Percentiles rank a stretch among this genome's conserved stretches.
These are phyloP conservation scores for Diplodia seriata DNA, from an alignment of 2,329 filamentous ascomycete genomes.

Conservation along the genomic window DNA sequence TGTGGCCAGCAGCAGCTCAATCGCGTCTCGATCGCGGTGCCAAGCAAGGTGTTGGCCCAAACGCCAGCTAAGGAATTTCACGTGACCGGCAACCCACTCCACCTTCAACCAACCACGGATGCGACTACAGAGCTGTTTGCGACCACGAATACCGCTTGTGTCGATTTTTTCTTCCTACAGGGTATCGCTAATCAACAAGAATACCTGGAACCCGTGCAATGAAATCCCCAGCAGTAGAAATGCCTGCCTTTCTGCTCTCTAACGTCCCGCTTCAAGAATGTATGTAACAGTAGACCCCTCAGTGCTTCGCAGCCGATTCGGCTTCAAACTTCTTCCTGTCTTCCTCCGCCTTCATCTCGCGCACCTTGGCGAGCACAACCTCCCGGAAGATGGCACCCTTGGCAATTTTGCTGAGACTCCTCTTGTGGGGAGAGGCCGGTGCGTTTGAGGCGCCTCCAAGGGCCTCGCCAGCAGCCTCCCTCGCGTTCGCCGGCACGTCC, in stretches of 20 bases:
- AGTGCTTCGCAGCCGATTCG: slow-evolving; percentile 53
- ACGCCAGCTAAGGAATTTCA: slow-evolving; percentile 3
- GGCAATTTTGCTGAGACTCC: slow-evolving; percentile 64
- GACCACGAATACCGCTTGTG: slow-evolving; percentile 20
- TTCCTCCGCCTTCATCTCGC: slow-evolving; percentile 88
- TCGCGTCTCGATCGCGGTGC: slow-evolving; percentile 32
- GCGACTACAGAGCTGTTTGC: background rate
- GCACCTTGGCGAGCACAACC: slow-evolving; percentile 90
- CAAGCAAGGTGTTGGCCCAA: slow-evolving; percentile 27
- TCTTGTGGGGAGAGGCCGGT: slow-evolving; percentile 48
- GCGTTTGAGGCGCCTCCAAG: slow-evolving; percentile 42
- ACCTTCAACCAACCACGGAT: background rate
- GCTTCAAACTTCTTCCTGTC: slow-evolving; percentile 72
- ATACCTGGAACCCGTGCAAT: slow-evolving; percentile 20
- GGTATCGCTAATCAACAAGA: slow-evolving; percentile 41
- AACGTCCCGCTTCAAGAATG: slow-evolving; percentile 22
- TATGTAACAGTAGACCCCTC: slow-evolving; percentile 15
- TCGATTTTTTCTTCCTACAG: slow-evolving; percentile 35
- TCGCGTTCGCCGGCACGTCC: slow-evolving; percentile 68
- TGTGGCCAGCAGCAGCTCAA: slow-evolving; percentile 32
- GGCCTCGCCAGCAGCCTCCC: slow-evolving; percentile 61
- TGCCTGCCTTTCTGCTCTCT: slow-evolving; percentile 22
- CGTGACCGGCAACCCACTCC: slow-evolving; percentile 10
- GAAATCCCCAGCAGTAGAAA: slow-evolving; percentile 16
- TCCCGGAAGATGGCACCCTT: slow-evolving; percentile 86